Evolutionary conservation across 805 yeast species (phyloP).

Genomic region (Debaryomyces hansenii): DNA sequence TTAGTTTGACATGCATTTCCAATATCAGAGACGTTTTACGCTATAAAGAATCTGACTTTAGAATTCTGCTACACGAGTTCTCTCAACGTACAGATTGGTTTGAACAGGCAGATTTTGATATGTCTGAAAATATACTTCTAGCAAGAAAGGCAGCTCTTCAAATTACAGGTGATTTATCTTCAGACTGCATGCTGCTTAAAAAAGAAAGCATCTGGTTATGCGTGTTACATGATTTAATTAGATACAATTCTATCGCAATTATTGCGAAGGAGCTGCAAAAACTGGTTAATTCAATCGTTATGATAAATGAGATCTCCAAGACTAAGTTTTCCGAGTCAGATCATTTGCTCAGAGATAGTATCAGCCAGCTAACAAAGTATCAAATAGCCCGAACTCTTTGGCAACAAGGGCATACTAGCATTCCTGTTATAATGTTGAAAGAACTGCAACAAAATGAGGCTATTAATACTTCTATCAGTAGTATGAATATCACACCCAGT

Average conservation of each 20-base stretch:
- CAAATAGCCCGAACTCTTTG: slow-evolving; percentile 65
- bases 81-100: slow-evolving; percentile 36
- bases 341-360: slow-evolving; percentile 8
- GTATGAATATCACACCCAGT: slow-evolving; percentile 18
- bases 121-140: slow-evolving; percentile 44
- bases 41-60: slow-evolving; percentile 6
- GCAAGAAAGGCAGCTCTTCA: slow-evolving; percentile 42
- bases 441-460: slow-evolving; percentile 12
- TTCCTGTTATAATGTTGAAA: slow-evolving; percentile 58
- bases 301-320: slow-evolving; percentile 39
- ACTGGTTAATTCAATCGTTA: slow-evolving; percentile 48
- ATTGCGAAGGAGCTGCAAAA: slow-evolving; percentile 42
- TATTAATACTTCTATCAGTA: slow-evolving; percentile 13
- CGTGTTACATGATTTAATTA: slow-evolving; percentile 36
- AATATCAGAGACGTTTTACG: slow-evolving; percentile 17
- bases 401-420: slow-evolving; percentile 55
- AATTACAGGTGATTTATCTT: slow-evolving; percentile 16
- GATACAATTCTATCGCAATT: slow-evolving; percentile 45
- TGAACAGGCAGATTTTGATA: slow-evolving; percentile 27
- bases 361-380: slow-evolving; percentile 30
- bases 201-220: slow-evolving; percentile 19
- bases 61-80: slow-evolving; percentile 10
- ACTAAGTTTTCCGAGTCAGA: slow-evolving; percentile 10
- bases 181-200: background rate
- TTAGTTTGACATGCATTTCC: slow-evolving; percentile 28